Conservation (phyloP, 2,329 filamentous ascomycete species). For the Clonostachys byssicola region DNA sequence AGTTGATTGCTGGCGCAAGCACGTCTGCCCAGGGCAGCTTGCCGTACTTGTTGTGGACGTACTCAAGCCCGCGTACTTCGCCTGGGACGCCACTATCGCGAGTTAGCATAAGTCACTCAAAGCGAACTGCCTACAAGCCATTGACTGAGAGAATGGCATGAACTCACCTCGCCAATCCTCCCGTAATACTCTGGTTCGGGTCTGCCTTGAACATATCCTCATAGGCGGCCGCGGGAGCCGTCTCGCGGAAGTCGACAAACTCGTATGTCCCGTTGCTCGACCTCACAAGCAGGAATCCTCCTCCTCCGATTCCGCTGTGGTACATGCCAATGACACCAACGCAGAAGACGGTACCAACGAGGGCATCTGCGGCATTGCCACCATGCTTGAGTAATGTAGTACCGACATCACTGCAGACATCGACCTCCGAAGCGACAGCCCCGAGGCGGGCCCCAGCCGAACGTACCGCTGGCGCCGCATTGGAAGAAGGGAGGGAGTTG, state of each 20-base stretch:
- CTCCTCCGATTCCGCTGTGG: conserved; percentile 69
- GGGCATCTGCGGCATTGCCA: conserved; percentile 63
- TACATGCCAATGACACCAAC: conserved; percentile 63
- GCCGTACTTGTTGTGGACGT: conserved; percentile 67
- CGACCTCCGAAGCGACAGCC: conserved; percentile 58
- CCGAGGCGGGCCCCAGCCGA: conserved; percentile 25
- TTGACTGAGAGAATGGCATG: not conserved
- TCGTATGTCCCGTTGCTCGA: conserved; percentile 64
- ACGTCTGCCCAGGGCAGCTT: conserved; percentile 61
- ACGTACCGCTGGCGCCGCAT: too few relatives aligned
- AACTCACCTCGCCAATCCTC: conserved; percentile 62
- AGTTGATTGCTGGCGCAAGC: conserved; percentile 64
- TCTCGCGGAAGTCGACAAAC: conserved; percentile 82
- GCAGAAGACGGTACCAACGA: conserved; percentile 61
- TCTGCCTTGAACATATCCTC: conserved; percentile 79
- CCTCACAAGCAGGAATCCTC: conserved; percentile 75
- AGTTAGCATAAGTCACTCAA: not conserved
- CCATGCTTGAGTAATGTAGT: conserved; percentile 50
- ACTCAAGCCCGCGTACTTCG: conserved; percentile 68
- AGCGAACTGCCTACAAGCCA: conserved; percentile 16
- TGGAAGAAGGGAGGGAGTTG: too few relatives aligned
- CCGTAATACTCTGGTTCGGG: conserved; percentile 56
- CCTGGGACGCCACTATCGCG: conserved; percentile 58
- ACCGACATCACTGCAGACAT: conserved; percentile 56
- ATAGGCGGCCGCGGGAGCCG: conserved; percentile 72